Evolutionary conservation across 495 filamentous ascomycete species (phyloP).

Genomic region (Penicillium robsamsonii): DNA sequence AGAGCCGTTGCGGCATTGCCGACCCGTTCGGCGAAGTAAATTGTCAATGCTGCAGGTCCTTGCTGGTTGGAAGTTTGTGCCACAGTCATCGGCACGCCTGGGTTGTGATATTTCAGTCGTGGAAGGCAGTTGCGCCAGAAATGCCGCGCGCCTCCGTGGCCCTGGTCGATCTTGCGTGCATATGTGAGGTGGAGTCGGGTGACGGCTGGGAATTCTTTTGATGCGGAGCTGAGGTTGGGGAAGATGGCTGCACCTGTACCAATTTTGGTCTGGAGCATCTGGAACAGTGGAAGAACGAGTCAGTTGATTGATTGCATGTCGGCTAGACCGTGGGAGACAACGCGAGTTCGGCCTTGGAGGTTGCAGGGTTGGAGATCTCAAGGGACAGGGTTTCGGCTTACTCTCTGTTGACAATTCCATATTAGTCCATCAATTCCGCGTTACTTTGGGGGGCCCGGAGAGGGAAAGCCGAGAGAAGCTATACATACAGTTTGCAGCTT

Average conservation of each 20-base stretch:
- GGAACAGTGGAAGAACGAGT: constrained; percentile 11
- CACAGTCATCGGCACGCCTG: constrained; percentile 76
- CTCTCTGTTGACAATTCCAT: constrained; percentile 21
- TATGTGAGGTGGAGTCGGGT: constrained; percentile 84
- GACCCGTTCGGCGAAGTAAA: constrained; percentile 62
- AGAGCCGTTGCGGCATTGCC: constrained; percentile 33
- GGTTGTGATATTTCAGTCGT: constrained; percentile 92
- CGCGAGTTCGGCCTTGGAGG: constrained; percentile 1
- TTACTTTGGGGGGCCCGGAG: neutral
- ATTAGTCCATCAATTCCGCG: constrained; percentile 8
- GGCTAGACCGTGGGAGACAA: neutral
- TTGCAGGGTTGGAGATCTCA: constrained; percentile 14
- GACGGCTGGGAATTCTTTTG: constrained; percentile 57
- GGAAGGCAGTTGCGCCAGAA: constrained; percentile 85
- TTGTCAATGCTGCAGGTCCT: constrained; percentile 63
- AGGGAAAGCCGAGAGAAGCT: neutral
- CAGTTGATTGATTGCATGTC: neutral
- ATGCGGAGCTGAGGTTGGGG: constrained; percentile 48
- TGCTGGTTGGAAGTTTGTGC: constrained; percentile 57
- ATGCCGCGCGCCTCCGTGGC: constrained; percentile 79
- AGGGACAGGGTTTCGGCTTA: constrained; percentile 28
- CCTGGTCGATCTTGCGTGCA: constrained; percentile 53
- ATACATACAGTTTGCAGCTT: constrained; percentile 71
- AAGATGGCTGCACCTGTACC: constrained; percentile 82
- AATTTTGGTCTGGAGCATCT: constrained; percentile 69